These are phyloP conservation scores for Acanthamoeba healyi DNA, from an alignment of 208 protist species.

Conservation along the genomic window DNA sequence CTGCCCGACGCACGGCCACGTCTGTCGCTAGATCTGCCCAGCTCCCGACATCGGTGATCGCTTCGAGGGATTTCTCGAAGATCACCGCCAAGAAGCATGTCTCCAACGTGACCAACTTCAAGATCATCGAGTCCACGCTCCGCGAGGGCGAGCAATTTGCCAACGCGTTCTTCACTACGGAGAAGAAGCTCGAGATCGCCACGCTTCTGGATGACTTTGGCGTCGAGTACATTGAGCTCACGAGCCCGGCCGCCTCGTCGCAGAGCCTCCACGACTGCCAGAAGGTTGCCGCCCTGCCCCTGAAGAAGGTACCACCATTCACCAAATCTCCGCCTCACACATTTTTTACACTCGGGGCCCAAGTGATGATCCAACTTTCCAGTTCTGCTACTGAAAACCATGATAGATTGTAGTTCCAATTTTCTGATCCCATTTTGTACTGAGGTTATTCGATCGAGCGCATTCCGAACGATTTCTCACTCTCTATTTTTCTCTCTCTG, in stretches of 20 bases:
- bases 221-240: slow-evolving; percentile 87
- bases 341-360: neutral
- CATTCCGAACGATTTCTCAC: neutral
- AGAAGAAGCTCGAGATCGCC: slow-evolving; percentile 85
- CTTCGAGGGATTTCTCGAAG: slow-evolving; percentile 40
- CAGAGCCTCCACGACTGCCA: slow-evolving; percentile 83
- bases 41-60: neutral
- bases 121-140: slow-evolving; percentile 89
- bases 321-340: neutral
- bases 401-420: slow-evolving; percentile 81
- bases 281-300: slow-evolving; percentile 21
- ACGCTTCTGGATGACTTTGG: slow-evolving; percentile 84
- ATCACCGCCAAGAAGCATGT: slow-evolving; percentile 42
- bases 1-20: neutral
- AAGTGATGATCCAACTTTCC: slow-evolving; percentile 33
- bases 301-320: slow-evolving; percentile 14
- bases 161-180: slow-evolving; percentile 83
- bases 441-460: neutral
- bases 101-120: slow-evolving; percentile 80
- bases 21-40: slow-evolving; percentile 20
- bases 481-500: neutral
- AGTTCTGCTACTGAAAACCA: slow-evolving; percentile 50
- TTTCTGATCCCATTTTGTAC: slow-evolving; percentile 79
- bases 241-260: slow-evolving; percentile 79
- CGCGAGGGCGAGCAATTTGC: slow-evolving; percentile 89